Evolutionary conservation across 768 basidiomycete genomes (phyloP).

Genomic region (Cytidiella melzeri): DNA sequence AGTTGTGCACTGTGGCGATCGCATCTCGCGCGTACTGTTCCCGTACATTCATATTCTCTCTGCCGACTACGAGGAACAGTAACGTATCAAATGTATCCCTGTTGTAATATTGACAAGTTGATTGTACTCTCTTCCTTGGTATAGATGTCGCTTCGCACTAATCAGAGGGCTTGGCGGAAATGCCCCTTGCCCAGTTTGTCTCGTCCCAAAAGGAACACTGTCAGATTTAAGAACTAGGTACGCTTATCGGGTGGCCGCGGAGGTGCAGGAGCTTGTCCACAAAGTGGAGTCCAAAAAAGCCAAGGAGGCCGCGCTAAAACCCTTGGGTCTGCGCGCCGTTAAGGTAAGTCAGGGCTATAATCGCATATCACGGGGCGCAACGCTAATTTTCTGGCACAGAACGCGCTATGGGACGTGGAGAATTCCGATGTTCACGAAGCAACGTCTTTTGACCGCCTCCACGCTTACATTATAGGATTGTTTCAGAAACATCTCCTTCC

Average conservation of each 20-base stretch:
- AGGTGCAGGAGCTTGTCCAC: background rate
- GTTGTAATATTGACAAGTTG: background rate
- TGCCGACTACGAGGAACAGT: no score
- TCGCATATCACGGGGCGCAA: no score
- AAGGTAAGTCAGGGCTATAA: slow-evolving; percentile 14
- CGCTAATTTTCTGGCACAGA: slow-evolving; percentile 25
- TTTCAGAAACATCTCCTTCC: slow-evolving; percentile 2
- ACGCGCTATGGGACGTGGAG: slow-evolving; percentile 34
- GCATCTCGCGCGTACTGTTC: slow-evolving; percentile 8
- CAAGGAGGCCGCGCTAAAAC: slow-evolving; percentile 14
- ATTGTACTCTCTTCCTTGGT: no score
- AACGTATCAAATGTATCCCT: slow-evolving; percentile 3
- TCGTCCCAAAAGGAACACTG: slow-evolving; percentile 7
- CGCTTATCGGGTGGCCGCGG: slow-evolving; percentile 9
- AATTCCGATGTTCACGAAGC: slow-evolving; percentile 29
- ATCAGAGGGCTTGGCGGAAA: slow-evolving; percentile 10
- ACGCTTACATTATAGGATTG: slow-evolving; percentile 5
- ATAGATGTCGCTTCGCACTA: slow-evolving; percentile 18
- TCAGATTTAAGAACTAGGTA: slow-evolving; percentile 8
- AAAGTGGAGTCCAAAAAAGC: background rate
- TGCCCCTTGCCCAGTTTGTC: slow-evolving; percentile 18
- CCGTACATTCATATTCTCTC: no score
- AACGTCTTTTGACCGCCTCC: slow-evolving; percentile 24
- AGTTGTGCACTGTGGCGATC: slow-evolving; percentile 7
- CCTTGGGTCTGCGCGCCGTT: slow-evolving; percentile 17